Evolutionary conservation across 2,329 filamentous ascomycete genomes (phyloP).

Genomic region (Trichophyton verrucosum): DNA sequence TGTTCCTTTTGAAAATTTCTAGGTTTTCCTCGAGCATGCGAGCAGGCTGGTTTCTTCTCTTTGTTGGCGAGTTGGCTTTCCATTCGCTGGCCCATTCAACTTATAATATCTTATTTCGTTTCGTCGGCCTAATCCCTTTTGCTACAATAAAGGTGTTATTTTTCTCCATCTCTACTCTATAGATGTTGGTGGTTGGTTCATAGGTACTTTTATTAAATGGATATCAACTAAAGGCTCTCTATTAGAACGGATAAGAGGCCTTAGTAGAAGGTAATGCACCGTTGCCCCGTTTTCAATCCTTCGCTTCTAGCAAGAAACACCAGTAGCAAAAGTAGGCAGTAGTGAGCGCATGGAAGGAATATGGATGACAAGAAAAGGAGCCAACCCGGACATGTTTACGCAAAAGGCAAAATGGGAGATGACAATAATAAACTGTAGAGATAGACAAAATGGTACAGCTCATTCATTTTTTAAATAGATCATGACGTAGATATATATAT

Average conservation of each 20-base stretch:
- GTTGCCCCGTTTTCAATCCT: neutral
- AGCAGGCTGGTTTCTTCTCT: neutral
- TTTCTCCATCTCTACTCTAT: neutral
- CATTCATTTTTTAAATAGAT: slow-evolving; percentile 3
- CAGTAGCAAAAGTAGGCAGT: neutral
- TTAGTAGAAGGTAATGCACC: neutral
- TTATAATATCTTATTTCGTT: neutral
- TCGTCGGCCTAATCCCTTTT: neutral
- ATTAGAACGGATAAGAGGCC: neutral
- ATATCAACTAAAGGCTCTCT: neutral
- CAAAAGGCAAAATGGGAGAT: neutral
- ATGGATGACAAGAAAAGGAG: neutral
- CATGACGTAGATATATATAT: slow-evolving; percentile 3
- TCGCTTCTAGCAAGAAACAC: neutral
- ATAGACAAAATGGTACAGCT: neutral
- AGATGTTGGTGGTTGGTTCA: neutral
- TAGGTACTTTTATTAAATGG: neutral
- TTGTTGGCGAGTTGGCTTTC: neutral
- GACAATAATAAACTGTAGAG: neutral
- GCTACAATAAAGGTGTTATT: neutral
- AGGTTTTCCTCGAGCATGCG: neutral
- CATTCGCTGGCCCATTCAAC: neutral
- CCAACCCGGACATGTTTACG: neutral
- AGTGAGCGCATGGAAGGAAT: neutral
- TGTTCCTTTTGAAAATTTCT: neutral